These are phyloP conservation scores for Lepiota subincarnata DNA, from an alignment of 768 basidiomycete species.

Conservation along the genomic window DNA sequence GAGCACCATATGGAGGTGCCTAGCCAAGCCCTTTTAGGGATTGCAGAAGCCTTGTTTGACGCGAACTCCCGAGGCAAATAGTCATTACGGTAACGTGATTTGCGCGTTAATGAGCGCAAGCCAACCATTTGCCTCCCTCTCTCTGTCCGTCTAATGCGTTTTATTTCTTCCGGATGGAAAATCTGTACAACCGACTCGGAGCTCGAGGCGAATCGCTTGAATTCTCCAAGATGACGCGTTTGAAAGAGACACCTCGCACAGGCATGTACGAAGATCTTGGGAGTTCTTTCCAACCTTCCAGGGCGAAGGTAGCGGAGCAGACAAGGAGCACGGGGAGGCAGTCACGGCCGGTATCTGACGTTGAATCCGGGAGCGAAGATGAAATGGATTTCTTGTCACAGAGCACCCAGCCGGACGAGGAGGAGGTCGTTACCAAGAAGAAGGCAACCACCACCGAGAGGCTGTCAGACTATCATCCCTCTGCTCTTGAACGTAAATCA, in stretches of 20 bases:
- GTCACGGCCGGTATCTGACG: background rate
- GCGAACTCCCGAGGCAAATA: too few species aligned
- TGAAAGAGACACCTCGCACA: background rate
- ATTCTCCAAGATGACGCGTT: background rate
- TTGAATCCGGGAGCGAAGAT: conserved; percentile 12
- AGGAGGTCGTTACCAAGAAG: conserved; percentile 13
- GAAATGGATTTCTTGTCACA: conserved; percentile 22
- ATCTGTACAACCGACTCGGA: background rate
- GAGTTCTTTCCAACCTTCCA: background rate
- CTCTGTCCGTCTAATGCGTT: background rate
- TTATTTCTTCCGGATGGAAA: background rate
- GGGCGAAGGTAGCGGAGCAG: background rate
- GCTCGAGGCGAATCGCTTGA: background rate
- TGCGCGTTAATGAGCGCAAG: too few species aligned
- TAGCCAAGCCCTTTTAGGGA: too few species aligned
- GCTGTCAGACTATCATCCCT: conserved; percentile 9
- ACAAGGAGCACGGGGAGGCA: background rate
- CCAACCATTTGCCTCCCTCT: too few species aligned
- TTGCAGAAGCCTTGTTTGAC: too few species aligned
- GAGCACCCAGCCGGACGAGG: conserved; percentile 6
- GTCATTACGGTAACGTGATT: conserved; percentile 7
- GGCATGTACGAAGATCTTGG: conserved; percentile 10
- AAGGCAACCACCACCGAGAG: conserved; percentile 12
- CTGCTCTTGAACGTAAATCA: background rate
- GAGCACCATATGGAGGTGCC: too few species aligned